Evolutionary conservation across 108 stramenopile genomes (phyloP), one percentile per base, ranked within the genome.

Genomic region (Conticribra weissflogii): DNA sequence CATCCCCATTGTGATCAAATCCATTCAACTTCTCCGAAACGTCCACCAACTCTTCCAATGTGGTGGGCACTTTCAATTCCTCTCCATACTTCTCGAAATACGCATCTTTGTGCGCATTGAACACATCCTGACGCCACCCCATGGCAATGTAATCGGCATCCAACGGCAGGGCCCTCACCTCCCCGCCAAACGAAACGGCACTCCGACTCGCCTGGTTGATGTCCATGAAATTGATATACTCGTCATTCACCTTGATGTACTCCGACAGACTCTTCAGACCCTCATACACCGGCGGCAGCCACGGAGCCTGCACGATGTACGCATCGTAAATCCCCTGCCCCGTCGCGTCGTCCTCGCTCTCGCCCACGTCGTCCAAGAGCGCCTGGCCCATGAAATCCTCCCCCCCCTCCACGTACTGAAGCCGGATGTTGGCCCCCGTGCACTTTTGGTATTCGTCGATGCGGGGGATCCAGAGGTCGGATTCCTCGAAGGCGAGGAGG

Each of bases 301-400:
- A 78, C 30, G 76, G 76, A 0, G 59, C 76, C 57, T 78, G 76
- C 2, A 78, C 71, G 44, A 78, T 72, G 55, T 78, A 78, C 29
- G 76, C 58, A 51, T 78, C 76, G 65, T 61, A 72, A 31, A 78
- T 78, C 0, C 76, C 76, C 71, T 78, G 64, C 12, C 76, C 76
- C n/a, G 64, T 18, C 4, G 15, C n/a, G 0, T 63, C 64, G 54
- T 72, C 45, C 29, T 71, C 61, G 32, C 63, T 76, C 50, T 32
- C 15, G 18, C 76, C 76, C 29, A 78, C 59, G 56, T 78, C 76
- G 14, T 64, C 76, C 18, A 68, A 34, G 2, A 78, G 29, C 9
- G 76, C 76, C 34, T 65, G 27, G 57, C 33, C 76, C 76, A 78
- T 78, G 54, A n/a, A 30, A 23, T 78, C 76, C 53, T 78, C 76